A percentile compares a stretch with the other conserved stretches of the same genome.
phyloP scores from a whole-genome alignment of 495 filamentous ascomycete species.

The Annulohypoxylon bovei region DNA sequence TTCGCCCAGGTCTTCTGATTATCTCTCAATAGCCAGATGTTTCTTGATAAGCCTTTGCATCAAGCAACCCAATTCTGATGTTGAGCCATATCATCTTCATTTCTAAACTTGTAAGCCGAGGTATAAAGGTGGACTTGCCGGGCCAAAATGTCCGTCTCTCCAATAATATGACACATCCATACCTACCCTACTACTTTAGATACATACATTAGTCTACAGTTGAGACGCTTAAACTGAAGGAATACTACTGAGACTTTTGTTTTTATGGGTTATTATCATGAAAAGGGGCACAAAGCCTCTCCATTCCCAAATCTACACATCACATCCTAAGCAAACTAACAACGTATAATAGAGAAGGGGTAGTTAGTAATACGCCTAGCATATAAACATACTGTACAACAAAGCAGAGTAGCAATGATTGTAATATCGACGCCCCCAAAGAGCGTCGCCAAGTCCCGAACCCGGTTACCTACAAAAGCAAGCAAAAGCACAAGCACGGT shows the following conservation, averaged over 20 bases:
- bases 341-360: slow-evolving; percentile 29
- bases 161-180: not conserved
- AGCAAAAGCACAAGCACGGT: not conserved
- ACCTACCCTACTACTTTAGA: no score
- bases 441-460: slow-evolving; percentile 8
- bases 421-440: slow-evolving; percentile 17
- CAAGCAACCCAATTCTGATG: not conserved
- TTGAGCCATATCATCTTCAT: not conserved
- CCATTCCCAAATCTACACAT: no score
- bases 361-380: slow-evolving; percentile 16
- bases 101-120: not conserved
- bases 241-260: no score
- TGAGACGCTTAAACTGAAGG: no score
- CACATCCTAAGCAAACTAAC: not conserved
- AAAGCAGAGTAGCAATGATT: slow-evolving; percentile 23
- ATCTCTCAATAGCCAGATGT: not conserved
- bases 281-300: no score
- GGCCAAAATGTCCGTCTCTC: not conserved
- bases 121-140: not conserved
- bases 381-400: slow-evolving; percentile 26
- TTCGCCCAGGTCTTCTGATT: not conserved
- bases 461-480: slow-evolving; percentile 2
- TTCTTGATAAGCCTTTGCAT: not conserved
- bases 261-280: no score
- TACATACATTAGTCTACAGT: no score